These are phyloP conservation scores for Fusarium stilboides DNA, from an alignment of 2,329 filamentous ascomycete species.

Conservation along the genomic window DNA sequence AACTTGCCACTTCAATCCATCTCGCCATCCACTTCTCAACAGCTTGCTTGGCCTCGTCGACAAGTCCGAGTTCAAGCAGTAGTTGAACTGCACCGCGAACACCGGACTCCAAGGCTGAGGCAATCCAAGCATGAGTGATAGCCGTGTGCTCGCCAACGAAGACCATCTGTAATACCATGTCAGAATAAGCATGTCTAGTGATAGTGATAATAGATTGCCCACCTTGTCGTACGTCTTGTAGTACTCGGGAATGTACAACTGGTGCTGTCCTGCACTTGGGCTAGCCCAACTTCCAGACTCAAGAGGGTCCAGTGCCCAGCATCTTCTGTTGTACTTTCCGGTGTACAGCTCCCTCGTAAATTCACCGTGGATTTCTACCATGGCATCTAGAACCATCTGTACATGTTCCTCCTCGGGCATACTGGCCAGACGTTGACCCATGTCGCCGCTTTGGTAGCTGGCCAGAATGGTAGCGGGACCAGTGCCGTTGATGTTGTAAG, in stretches of 20 bases:
- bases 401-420: constrained; percentile 15
- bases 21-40: constrained; percentile 32
- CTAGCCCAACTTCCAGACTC: constrained; percentile 22
- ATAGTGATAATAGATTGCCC: rapidly evolving
- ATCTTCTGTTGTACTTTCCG: constrained; percentile 22
- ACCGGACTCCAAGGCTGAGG: constrained; percentile 18
- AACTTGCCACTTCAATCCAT: constrained; percentile 28
- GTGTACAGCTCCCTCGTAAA: not conserved
- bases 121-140: constrained; percentile 24
- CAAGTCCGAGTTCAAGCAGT: constrained; percentile 12
- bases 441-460: constrained; percentile 23
- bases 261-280: constrained; percentile 21
- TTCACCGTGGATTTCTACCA: constrained; percentile 22
- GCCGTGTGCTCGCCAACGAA: constrained; percentile 27
- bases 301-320: constrained; percentile 24
- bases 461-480: constrained; percentile 20
- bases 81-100: constrained; percentile 14
- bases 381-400: constrained; percentile 1
- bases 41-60: constrained; percentile 11
- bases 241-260: constrained; percentile 19
- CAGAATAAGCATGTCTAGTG: rapidly evolving
- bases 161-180: not conserved
- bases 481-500: constrained; percentile 6
- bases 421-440: constrained; percentile 11
- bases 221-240: constrained; percentile 27